Evolutionary conservation across 1,284 basidiomycete species (phyloP).

Genomic region (Leccinum huronense): DNA sequence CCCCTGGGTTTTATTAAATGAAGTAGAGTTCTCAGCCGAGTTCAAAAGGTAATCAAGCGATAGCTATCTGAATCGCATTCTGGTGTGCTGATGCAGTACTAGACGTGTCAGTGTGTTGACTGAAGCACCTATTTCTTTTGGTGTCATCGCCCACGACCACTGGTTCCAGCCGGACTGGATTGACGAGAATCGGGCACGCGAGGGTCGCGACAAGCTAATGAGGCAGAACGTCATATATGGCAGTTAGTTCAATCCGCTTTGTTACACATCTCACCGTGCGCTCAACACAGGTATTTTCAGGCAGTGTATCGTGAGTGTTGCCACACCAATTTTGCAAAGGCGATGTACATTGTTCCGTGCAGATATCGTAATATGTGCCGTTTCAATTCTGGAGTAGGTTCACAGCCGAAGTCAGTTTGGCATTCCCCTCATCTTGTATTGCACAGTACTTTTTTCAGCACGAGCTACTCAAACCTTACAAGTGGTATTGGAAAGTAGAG

Average conservation of each 20-base stretch:
- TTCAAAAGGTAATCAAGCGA: conserved; percentile 54
- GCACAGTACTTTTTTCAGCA: conserved; percentile 76
- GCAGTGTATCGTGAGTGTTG: conserved; percentile 51
- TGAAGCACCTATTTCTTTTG: conserved; percentile 60
- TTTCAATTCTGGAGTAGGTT: conserved; percentile 77
- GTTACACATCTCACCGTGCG: neutral
- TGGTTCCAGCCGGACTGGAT: conserved; percentile 86
- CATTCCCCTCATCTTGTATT: conserved; percentile 12
- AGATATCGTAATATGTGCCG: conserved; percentile 80
- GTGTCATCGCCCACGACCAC: conserved; percentile 68
- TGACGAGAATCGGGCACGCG: conserved; percentile 65
- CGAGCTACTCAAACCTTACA: conserved; percentile 64
- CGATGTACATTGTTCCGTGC: neutral
- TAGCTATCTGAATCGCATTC: neutral
- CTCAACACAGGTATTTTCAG: conserved; percentile 31
- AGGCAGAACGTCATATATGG: conserved; percentile 70
- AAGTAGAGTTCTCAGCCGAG: conserved; percentile 65
- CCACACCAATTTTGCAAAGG: conserved; percentile 1
- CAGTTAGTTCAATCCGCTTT: conserved; percentile 35
- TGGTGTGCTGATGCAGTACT: conserved; percentile 18
- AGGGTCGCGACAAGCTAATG: conserved; percentile 59
- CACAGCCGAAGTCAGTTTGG: conserved; percentile 1
- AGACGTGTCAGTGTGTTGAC: conserved; percentile 61
- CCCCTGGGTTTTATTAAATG: conserved; percentile 73
- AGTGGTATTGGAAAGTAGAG: conserved; percentile 86